Percentiles rank a stretch among this genome's conserved stretches.
Conservation (phyloP, 1,139 yeast species). For the Candida glucosophila region DNA sequence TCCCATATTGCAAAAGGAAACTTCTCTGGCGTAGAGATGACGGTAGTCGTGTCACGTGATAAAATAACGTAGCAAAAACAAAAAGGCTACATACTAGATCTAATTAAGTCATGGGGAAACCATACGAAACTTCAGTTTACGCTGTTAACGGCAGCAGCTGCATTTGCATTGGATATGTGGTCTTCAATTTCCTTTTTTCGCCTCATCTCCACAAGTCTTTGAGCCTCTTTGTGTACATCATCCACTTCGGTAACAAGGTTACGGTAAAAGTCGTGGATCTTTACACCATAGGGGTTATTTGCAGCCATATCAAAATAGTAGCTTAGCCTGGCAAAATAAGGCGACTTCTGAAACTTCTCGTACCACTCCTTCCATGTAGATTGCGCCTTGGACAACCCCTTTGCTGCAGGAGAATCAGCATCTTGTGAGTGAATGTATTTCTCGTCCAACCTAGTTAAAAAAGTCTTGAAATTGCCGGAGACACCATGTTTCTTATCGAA, state of each 20-base stretch:
- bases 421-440: slow-evolving; percentile 53
- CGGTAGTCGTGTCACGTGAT: no score
- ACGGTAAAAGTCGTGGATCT: slow-evolving; percentile 29
- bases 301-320: slow-evolving; percentile 31
- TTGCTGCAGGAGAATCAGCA: slow-evolving; percentile 23
- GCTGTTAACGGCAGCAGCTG: slow-evolving; percentile 8
- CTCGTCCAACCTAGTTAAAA: slow-evolving; percentile 45
- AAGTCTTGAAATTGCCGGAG: slow-evolving; percentile 46
- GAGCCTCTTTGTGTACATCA: slow-evolving; percentile 67
- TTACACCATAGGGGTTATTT: slow-evolving; percentile 26
- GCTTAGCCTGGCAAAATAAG: slow-evolving; percentile 16
- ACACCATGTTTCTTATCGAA: slow-evolving; percentile 62
- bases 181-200: slow-evolving; percentile 15
- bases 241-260: slow-evolving; percentile 47
- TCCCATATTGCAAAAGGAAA: no score
- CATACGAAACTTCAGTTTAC: no score
- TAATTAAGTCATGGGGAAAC: no score
- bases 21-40: slow-evolving; percentile 1
- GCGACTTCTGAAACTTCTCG: slow-evolving; percentile 6
- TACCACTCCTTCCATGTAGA: slow-evolving; percentile 4
- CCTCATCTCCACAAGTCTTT: slow-evolving; percentile 56
- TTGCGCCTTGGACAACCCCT: slow-evolving; percentile 11
- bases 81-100: no score
- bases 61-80: no score
- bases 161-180: slow-evolving; percentile 5